Base-by-base conservation (phyloP, 2,329 filamentous ascomycete genomes). In the Neofusicoccum umdonicola region DNA sequence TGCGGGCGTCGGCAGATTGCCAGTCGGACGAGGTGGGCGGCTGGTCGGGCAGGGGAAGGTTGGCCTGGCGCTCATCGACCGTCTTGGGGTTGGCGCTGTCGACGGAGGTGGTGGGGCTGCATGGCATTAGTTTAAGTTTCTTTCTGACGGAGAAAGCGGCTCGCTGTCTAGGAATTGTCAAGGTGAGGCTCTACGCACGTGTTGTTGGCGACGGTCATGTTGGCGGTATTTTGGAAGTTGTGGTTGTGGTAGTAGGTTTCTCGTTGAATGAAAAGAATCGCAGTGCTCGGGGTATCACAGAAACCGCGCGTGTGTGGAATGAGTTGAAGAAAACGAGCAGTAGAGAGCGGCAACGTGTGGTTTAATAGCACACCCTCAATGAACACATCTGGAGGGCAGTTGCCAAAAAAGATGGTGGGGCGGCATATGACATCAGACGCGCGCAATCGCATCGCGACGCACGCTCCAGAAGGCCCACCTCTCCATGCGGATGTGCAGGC, bases 1-100 rank as follows among this genome's bases (percentile, higher is more conserved):
- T 91, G 67, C 85, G 80, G 37, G 83, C 83, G 71, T 94, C 90
- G 58, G 85, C 82, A 0, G 89, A 91, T 75, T 93, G 88, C 84
- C 88, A 93, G 82, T 95, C 91, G 4, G 90, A 90, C n/a, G 87
- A 80, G n/a, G 79, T 80, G 1, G 90, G 90, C 22, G 91, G 91
- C 69, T 93, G 83, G 2, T 94, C 90, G 17, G 91, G 92, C 58
- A 93, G 86, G 60, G 90, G 90, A 37, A 96, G 87, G 78, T 92
- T 92, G 76, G 87, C 79, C 79, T 89, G 84, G 72, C 83, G 83
- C 76, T 90, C 79, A 61, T 88, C 85, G 73, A 93, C 45, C 92
- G 93, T 66, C 81, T 96, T 60, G 84, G 88, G 68, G 82, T 87
- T 69, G 88, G 97, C 72, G 92, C 89, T 70, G 93, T 97, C 70